Evolutionary conservation across 805 yeast species (phyloP), one percentile per base, ranked within the genome.

Genomic region (Cyberlindnera mycetangii): DNA sequence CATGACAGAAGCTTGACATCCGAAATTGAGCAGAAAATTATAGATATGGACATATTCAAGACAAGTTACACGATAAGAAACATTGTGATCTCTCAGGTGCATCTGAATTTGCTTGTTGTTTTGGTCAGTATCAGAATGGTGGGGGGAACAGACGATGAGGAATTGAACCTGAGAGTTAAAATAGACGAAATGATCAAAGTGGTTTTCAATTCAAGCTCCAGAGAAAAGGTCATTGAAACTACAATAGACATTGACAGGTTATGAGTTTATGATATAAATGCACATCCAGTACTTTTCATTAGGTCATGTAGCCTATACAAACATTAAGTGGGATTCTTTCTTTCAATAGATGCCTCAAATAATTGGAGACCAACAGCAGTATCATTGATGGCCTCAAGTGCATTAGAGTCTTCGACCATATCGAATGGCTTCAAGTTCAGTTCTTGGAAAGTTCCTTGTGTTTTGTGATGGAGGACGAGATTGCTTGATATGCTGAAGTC

Each of bases 61-160:
- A 61, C 72, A 3, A 62, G 67, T 5, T 83, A 80, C 54, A 57
- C 59, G 7, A 58, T 85, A 14, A 69, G 69, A 60, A 54, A 68
- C 35, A 44, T 85, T 8, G 67, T 76, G 40, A 65, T 85, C 7
- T 72, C 85, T 3, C 79, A 83, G 52, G 81, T 83, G 31, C 85
- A 81, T 58, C 78, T 79, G 57, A 74, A 73, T 47, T 64, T 83
- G 4, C 79, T 72, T 52, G 71, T 85, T 19, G 76, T 82, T 2
- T 73, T 87, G 3, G 49, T 83, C 15, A 72, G 68, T 44, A 52
- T 85, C 3, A 62, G 61, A 17, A 79, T 85, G 84, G 62, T 67
- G 37, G 90, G 90, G n/a, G 85, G 83, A 1, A 76, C 85, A 4
- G 78, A 78, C 49, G 87, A 83, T 44, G 89, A 84, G 37, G 92